These are phyloP conservation scores for Pleurotus pulmonarius DNA, from an alignment of 768 basidiomycete genomes.

Conservation along the genomic window DNA sequence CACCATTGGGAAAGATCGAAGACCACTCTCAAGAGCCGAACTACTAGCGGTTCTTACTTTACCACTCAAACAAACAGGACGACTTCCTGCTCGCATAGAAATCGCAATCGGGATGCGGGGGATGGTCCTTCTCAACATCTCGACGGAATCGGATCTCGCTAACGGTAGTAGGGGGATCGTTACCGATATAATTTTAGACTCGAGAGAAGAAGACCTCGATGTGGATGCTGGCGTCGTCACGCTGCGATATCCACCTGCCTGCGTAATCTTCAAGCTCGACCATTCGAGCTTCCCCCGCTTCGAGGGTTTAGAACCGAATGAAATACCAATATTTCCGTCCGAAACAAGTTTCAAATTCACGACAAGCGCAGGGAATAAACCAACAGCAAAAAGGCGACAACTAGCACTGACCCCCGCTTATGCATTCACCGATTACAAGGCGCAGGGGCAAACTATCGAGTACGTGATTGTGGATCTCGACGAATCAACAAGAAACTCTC, in stretches of 20 bases:
- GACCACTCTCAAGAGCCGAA: slow-evolving; percentile 12
- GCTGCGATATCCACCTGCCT: slow-evolving; percentile 25
- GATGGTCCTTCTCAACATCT: slow-evolving; percentile 27
- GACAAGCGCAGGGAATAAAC: not conserved
- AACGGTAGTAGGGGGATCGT: slow-evolving; percentile 16
- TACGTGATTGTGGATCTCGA: slow-evolving; percentile 31
- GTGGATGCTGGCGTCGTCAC: slow-evolving; percentile 10
- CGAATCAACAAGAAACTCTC: slow-evolving; percentile 16
- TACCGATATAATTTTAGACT: slow-evolving; percentile 26
- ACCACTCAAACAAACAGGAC: not conserved
- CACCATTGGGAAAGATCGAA: slow-evolving; percentile 4
- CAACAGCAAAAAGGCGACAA: slow-evolving; percentile 19
- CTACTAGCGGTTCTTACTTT: not conserved
- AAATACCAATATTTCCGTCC: slow-evolving; percentile 20
- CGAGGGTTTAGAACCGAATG: slow-evolving; percentile 19
- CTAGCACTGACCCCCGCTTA: slow-evolving; percentile 29
- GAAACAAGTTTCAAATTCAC: slow-evolving; percentile 6
- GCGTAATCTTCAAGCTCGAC: slow-evolving; percentile 26
- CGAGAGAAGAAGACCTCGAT: slow-evolving; percentile 17
- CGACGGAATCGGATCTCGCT: slow-evolving; percentile 6
- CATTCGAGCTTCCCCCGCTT: slow-evolving; percentile 15
- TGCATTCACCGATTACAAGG: slow-evolving; percentile 37
- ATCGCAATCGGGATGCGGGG: slow-evolving; percentile 27
- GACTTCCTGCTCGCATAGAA: slow-evolving; percentile 16
- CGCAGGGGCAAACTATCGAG: slow-evolving; percentile 35